Percentiles rank a stretch among this genome's conserved stretches.
phyloP scores from a whole-genome alignment of 805 yeast genomes.

The Suhomyces vadensis region DNA sequence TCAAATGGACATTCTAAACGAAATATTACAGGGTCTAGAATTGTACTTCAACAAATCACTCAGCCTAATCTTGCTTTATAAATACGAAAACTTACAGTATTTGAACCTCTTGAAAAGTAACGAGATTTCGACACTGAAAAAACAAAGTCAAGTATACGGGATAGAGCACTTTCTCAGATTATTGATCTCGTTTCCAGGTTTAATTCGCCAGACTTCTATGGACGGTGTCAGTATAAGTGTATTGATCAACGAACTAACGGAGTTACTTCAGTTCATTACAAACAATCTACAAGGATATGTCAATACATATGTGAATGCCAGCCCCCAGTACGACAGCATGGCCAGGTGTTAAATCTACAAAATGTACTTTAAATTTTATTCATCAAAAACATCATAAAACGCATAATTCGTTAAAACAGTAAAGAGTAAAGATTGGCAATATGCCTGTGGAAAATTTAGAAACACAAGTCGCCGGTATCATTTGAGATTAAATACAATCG shows the following conservation, averaged over 20 bases:
- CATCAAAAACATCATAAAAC: slow-evolving; percentile 1
- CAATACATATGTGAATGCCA: slow-evolving; percentile 39
- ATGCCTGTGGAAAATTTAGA: no score
- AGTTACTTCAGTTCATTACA: slow-evolving; percentile 53
- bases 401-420: slow-evolving; percentile 1
- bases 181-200: slow-evolving; percentile 76
- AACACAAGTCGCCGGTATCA: no score
- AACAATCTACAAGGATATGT: slow-evolving; percentile 37
- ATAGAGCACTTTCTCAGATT: slow-evolving; percentile 79
- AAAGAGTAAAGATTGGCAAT: neutral
- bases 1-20: slow-evolving; percentile 46
- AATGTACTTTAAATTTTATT: neutral
- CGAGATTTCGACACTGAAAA: slow-evolving; percentile 29
- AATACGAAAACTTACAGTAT: slow-evolving; percentile 77
- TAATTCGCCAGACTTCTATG: slow-evolving; percentile 78
- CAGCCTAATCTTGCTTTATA: slow-evolving; percentile 67
- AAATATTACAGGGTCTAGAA: slow-evolving; percentile 68
- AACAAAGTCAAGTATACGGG: slow-evolving; percentile 51
- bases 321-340: slow-evolving; percentile 42
- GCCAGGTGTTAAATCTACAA: slow-evolving; percentile 15
- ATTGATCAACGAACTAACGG: slow-evolving; percentile 55
- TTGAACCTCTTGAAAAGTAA: slow-evolving; percentile 46
- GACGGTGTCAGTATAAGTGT: slow-evolving; percentile 68
- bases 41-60: slow-evolving; percentile 73
- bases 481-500: no score